Evolutionary conservation across 768 basidiomycete species (phyloP).

Genomic region (Neoboletus magnificus): DNA sequence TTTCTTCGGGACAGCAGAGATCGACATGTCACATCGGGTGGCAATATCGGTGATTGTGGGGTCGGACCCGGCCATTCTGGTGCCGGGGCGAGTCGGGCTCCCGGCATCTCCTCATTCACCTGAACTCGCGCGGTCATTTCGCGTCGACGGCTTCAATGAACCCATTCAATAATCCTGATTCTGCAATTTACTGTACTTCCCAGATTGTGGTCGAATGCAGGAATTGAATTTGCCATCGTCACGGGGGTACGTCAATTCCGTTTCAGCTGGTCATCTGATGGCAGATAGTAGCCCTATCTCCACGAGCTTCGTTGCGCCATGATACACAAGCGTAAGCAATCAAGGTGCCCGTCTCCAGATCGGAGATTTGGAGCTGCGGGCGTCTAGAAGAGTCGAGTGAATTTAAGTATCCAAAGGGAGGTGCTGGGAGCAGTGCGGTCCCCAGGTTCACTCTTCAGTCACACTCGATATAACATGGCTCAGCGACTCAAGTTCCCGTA

Average conservation of each 20-base stretch:
- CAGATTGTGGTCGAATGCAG: neutral
- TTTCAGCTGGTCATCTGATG: no score
- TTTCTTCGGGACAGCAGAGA: no score
- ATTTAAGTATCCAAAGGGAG: neutral
- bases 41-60: no score
- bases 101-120: no score
- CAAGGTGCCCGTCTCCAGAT: neutral
- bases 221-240: neutral
- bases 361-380: neutral
- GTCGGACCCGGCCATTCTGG: no score
- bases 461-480: neutral
- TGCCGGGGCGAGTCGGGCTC: no score
- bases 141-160: neutral
- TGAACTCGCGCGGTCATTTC: neutral
- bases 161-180: neutral
- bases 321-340: no score
- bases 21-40: no score
- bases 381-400: neutral
- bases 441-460: no score
- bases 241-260: no score
- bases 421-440: neutral
- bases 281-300: no score
- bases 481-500: neutral
- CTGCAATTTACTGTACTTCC: neutral
- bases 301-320: no score